These are phyloP conservation scores for Fraxinus paxiana DNA, from an alignment of 305 asterid species.

Conservation along the genomic window DNA sequence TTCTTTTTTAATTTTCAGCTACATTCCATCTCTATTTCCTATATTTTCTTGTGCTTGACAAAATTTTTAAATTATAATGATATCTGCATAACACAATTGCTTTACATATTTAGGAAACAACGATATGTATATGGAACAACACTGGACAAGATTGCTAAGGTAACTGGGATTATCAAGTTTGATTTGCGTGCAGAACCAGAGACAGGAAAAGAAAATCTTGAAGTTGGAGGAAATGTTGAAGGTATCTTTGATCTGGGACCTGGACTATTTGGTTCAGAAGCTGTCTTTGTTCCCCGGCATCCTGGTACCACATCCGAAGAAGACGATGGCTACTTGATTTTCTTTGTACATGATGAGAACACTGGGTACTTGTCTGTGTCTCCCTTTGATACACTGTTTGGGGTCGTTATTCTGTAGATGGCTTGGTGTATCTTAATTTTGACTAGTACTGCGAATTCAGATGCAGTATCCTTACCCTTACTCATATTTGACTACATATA, in stretches of 20 bases:
- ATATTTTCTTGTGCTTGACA: not conserved
- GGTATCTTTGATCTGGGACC: conserved; percentile 87
- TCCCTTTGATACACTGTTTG: not conserved
- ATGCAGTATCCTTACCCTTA: not conserved
- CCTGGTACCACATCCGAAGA: conserved; percentile 71
- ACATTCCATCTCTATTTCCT: not conserved
- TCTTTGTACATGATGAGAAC: conserved; percentile 75
- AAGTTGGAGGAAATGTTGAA: conserved; percentile 81
- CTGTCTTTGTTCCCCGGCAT: conserved; percentile 71
- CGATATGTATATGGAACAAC: conserved; percentile 78
- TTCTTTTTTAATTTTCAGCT: not conserved
- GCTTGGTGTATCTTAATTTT: not conserved
- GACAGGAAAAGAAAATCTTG: conserved; percentile 68
- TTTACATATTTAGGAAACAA: conserved; percentile 63
- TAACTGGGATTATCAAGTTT: conserved; percentile 77
- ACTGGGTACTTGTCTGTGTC: conserved; percentile 61
- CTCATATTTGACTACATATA: conserved; percentile 7
- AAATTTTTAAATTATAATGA: not conserved
- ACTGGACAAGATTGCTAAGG: conserved; percentile 75
- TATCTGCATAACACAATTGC: not conserved
- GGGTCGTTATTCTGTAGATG: not conserved
- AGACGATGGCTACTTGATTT: conserved; percentile 94
- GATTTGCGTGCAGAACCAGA: conserved; percentile 83
- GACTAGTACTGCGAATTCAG: not conserved
- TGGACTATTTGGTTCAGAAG: conserved; percentile 89